Evolutionary conservation across 805 yeast species (phyloP), one percentile per base, ranked within the genome.

Genomic region (Cephaloascus albidus): DNA sequence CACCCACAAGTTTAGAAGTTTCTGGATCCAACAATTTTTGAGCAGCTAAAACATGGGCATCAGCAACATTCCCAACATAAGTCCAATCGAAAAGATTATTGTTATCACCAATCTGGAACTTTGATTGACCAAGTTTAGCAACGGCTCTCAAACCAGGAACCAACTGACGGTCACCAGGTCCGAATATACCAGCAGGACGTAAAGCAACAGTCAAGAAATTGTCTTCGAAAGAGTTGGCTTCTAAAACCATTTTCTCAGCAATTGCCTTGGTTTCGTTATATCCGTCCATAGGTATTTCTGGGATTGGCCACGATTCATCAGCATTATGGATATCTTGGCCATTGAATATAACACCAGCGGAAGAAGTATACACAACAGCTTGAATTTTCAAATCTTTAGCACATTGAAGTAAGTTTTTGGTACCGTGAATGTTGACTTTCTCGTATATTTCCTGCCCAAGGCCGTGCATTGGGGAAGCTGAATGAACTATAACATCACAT

Each of bases 151-250:
- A 68, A 3, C 95, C 95, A 10, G 98, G 98, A 36, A 93, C 93
- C 53, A 93, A 65, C 58, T 93, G 99, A 44, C 98, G 77, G 58
- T 93, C 98, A 35, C 98, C 97, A 4, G 97, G 98, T 4, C 98
- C 99, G 65, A 93, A 93, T 36, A 93, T 88, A 32, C 98, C 99
- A 1, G 98, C 96, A 1, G 98, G 98, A 45, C 99, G 76, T 37
- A 93, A 61, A 2, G 96, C 93, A 30, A 85, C 83, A 0, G 98
- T 93, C 37, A 72, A 63, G 46, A 89, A 74, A 2, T 66, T 68
- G 12, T 68, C 64, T 1, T 63, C 57, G n/a, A 63, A 62, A 36
- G 74, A 73, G 57, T 87, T 85, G 15, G 95, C 85, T 17, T 73
- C 63, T 53, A 89, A 68, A 2, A 88, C 96, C 63, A 79, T 73